Evolutionary conservation across 2,329 filamentous ascomycete species (phyloP), one percentile per base, ranked within the genome.

Genomic region (Arthrobotrys sphaeroides): DNA sequence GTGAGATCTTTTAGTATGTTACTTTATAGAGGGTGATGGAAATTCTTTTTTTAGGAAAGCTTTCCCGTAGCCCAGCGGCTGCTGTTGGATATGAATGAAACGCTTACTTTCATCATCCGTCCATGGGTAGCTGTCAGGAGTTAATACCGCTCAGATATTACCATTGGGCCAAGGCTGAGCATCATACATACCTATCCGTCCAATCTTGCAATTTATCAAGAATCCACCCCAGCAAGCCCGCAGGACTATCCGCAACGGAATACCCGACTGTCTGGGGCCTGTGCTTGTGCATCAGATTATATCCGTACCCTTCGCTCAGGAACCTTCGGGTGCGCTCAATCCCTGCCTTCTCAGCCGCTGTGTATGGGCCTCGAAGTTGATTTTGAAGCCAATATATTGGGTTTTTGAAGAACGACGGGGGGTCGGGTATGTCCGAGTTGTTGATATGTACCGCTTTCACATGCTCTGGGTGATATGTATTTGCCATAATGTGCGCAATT

Each of bases 141-240:
- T 38, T n/a, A 47, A 33, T 42, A 75, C n/a, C 5, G 18, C n/a
- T 9, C 20, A n/a, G 53, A 2, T 38, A 13, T 24, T 24, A 36
- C 36, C 9, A 36, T 7, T 2, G 4, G 12, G 12, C 16, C 13
- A 53, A 22, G 1, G 7, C 12, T 16, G 9, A 26, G 4, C 26
- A 26, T 40, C 20, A 2, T 55, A 33, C 26, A 33, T 45, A 73
- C 69, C 62, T 79, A 79, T 94, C 91, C 0, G 89, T 89, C 91
- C 91, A 94, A 78, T 91, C 89, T 78, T 90, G 88, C 38, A 94
- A 83, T 81, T 94, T 94, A 82, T 94, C 92, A 78, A 91, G 91
- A 33, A 94, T 89, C 92, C 92, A 95, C 0, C 90, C 88, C 0
- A 94, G 84, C 2, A 93, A 83, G 0, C 87, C 90, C 0, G 91